phyloP scores from a whole-genome alignment of 495 filamentous ascomycete species.

The Xylaria grammica region DNA sequence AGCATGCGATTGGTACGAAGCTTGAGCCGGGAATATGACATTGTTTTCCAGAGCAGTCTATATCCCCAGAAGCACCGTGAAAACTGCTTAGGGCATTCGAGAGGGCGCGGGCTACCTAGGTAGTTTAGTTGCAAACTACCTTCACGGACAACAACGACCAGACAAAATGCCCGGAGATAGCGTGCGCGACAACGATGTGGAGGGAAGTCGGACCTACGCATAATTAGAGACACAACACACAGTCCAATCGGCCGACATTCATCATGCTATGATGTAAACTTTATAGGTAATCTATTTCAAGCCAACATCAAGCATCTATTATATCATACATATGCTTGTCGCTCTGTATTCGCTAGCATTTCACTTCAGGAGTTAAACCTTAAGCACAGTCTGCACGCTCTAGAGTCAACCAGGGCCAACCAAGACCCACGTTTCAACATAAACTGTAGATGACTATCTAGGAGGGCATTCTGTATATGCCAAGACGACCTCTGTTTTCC shows the following conservation, averaged over 20 bases:
- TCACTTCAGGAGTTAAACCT: too few relatives aligned
- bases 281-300: too few relatives aligned
- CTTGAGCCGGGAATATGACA: too few relatives aligned
- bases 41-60: background rate
- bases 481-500: too few relatives aligned
- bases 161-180: background rate
- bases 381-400: too few relatives aligned
- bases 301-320: conserved; percentile 1
- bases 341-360: too few relatives aligned
- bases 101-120: background rate
- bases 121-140: background rate
- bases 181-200: background rate
- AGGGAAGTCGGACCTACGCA: background rate
- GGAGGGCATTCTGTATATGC: too few relatives aligned
- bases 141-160: background rate
- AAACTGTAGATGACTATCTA: too few relatives aligned
- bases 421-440: background rate
- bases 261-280: too few relatives aligned
- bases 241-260: background rate
- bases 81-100: background rate
- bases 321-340: too few relatives aligned
- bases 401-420: background rate
- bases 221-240: background rate
- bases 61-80: background rate
- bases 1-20: too few relatives aligned